Evolutionary conservation across 1,284 basidiomycete species (phyloP), one percentile per base, ranked within the genome.

Genomic region (Pisolithus thermaeus): DNA sequence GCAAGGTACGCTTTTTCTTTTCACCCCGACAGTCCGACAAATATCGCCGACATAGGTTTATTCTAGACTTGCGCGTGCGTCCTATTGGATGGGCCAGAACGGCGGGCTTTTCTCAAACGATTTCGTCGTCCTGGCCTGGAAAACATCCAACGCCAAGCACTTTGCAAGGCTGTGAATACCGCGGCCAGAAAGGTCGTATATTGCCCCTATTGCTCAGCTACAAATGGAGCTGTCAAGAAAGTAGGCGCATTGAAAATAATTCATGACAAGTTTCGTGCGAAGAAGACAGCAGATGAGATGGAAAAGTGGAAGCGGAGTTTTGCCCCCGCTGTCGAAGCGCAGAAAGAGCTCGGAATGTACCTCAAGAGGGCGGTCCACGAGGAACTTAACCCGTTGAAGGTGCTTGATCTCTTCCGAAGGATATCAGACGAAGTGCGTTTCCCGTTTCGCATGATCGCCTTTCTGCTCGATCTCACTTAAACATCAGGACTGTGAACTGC

Each of bases 191-290:
- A 99, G 71, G 82, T 88, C 36, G 81, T 92, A 23, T 89, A 93
- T 59, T 99, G 97, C 61, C 92, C 92, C 0, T 90, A 97, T 68
- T 99, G 97, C 66, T 83, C 90, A 37, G 82, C 92, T 3, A 90
- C 89, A 7, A 99, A 99, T 65, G 97, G 97, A 32, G 84, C 90
- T 0, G 95, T 99, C 53, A 99, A 99, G 73, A 99, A 99, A 73
- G 91, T 84, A 1, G 95, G 94, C 4, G 84, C 92, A 4, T 68
- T 99, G 61, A 96, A 94, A 69, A 98, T 99, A 61, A 90, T 96
- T 43, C 97, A 99, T 66, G 97, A 99, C 73, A 97, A 97, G 69
- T 99, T 92, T 67, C 80, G 96, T 39, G 92, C 93, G 5, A 95
- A 96, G 72, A 98, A 97, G 75, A 91, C 90, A 4, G 87, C 85